Evolutionary conservation across 148 eudicot species (phyloP), one percentile per base, ranked within the genome.

Genomic region (Simmondsia chinensis): DNA sequence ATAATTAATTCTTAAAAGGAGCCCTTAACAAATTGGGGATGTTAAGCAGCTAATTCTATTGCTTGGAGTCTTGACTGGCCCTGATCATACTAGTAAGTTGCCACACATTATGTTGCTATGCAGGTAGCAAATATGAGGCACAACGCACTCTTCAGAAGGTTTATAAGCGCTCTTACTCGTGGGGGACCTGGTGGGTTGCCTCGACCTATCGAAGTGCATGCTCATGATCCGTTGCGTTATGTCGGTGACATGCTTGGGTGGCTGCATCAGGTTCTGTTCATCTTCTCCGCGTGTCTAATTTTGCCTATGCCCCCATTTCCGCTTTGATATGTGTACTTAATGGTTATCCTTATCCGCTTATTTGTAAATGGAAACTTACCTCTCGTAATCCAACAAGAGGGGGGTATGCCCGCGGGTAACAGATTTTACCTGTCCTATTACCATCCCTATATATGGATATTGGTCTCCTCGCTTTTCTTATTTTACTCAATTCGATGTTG

Each of bases 101-200:
- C 45, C 20, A 37, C 33, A 1, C 8, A 48, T 38, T 36, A 25
- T 17, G 27, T 36, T 34, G 11, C 33, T 31, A 12, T 46, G 13
- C 54, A 91, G 97, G 88, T 91, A 5, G 97, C 95, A 66, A 91
- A 91, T 71, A 79, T 85, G 95, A 85, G 97, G 51, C 97, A 91
- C 50, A 82, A 85, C 45, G 95, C 97, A 44, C 50, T 91, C 48
- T 91, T 91, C 47, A 74, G 95, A 72, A 82, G 94, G 68, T 91
- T 91, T 68, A 85, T 91, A 41, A 85, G 86, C 47, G 97, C 97
- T 62, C 88, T 91, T 61, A 91, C 97, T 39, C 97, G 97, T 68
- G 97, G 97, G 50, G 97, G 97, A 56, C 97, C 97, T 56, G 88
- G 95, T 56, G 97, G 97, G 51, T 60, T 91, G 68, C 97, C 97